These are phyloP conservation scores for Citropsis articulata DNA, from an alignment of 345 rosid genomes.

Conservation along the genomic window DNA sequence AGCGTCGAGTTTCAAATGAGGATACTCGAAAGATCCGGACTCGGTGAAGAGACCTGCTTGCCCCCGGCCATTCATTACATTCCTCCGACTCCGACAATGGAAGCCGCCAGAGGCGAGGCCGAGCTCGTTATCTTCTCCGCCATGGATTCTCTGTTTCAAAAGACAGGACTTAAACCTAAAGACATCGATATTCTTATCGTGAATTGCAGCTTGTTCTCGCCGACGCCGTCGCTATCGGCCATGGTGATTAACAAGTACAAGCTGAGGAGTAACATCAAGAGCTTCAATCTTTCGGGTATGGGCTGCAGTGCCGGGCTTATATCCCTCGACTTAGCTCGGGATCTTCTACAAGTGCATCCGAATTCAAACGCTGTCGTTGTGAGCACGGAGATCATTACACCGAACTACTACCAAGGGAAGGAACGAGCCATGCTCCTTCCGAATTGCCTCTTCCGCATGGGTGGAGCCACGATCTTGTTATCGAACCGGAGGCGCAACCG, in stretches of 20 bases:
- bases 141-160: slow-evolving; percentile 60
- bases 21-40: slow-evolving; percentile 70
- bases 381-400: slow-evolving; percentile 74
- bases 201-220: slow-evolving; percentile 75
- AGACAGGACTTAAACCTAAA: slow-evolving; percentile 62
- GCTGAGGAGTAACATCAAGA: slow-evolving; percentile 72
- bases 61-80: slow-evolving; percentile 83
- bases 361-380: slow-evolving; percentile 63
- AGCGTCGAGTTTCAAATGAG: slow-evolving; percentile 69
- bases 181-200: slow-evolving; percentile 65
- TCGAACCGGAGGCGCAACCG: slow-evolving; percentile 59
- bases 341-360: slow-evolving; percentile 68
- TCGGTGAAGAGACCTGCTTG: slow-evolving; percentile 76
- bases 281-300: slow-evolving; percentile 82
- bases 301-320: slow-evolving; percentile 81
- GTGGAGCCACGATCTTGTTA: slow-evolving; percentile 61
- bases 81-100: slow-evolving; percentile 70
- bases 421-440: slow-evolving; percentile 81
- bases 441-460: slow-evolving; percentile 85
- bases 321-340: slow-evolving; percentile 67
- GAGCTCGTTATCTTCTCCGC: slow-evolving; percentile 68
- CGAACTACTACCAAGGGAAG: slow-evolving; percentile 64
- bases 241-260: slow-evolving; percentile 78
- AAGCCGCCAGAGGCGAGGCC: slow-evolving; percentile 59
- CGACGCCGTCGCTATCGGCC: slow-evolving; percentile 72